A percentile compares a stretch with the other conserved stretches of the same genome.
phyloP scores from a whole-genome alignment of 192 early-diverging fungal genomes.

The Backusella australiensis region DNA sequence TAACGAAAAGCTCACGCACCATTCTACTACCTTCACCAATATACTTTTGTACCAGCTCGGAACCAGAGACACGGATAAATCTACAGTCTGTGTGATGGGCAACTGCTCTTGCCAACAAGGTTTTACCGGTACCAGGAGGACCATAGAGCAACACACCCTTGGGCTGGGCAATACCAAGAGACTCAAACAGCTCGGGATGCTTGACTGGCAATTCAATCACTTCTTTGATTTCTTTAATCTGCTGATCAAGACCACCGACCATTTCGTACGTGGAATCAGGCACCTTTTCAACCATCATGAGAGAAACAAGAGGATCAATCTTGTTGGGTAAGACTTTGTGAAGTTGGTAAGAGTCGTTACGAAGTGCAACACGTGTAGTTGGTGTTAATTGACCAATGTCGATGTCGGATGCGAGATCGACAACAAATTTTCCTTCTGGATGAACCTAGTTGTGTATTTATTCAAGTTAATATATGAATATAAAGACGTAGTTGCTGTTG shows the following conservation, averaged over 20 bases:
- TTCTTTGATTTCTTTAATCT: conserved; percentile 99
- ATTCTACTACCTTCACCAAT: conserved; percentile 92
- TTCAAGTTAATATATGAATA: no score
- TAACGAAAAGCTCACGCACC: conserved; percentile 88
- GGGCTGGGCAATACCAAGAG: conserved; percentile 97
- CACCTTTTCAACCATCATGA: conserved; percentile 99
- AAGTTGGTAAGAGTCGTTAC: conserved; percentile 89
- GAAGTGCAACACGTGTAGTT: conserved; percentile 90
- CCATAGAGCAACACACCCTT: conserved; percentile 95
- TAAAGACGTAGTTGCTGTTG: no score
- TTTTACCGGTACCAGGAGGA: conserved; percentile 89
- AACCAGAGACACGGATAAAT: conserved; percentile 89
- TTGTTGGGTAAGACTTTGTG: conserved; percentile 97
- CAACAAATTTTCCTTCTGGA: conserved; percentile 98
- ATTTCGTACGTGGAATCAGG: conserved; percentile 99
- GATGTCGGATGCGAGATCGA: conserved; percentile 90
- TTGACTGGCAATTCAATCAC: conserved; percentile 99
- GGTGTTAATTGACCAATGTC: conserved; percentile 91
- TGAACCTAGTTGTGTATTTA: conserved; percentile 56
- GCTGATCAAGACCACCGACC: conserved; percentile 98
- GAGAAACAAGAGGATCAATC: conserved; percentile 97
- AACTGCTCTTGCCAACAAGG: conserved; percentile 85
- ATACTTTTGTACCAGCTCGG: conserved; percentile 90
- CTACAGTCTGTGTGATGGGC: conserved; percentile 92
- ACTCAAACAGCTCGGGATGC: conserved; percentile 98